Conservation (phyloP, 2,329 filamentous ascomycete genomes). For the Xylaria sp. region DNA sequence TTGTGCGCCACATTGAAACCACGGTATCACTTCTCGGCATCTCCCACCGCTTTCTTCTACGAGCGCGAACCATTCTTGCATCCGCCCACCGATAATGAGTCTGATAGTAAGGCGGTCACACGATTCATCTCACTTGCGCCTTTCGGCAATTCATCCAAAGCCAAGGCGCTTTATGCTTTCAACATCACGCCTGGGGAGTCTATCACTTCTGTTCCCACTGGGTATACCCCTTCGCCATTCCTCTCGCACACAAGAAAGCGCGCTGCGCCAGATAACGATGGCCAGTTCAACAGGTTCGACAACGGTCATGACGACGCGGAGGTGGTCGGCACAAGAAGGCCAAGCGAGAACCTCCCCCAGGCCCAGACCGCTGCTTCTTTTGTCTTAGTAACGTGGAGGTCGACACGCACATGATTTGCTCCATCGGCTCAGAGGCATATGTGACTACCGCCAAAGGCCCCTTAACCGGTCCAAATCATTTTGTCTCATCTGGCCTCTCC, state of each 20-base stretch:
- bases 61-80: conserved; percentile 95
- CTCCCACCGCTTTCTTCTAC: conserved; percentile 71
- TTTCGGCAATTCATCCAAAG: conserved; percentile 75
- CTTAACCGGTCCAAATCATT: conserved; percentile 73
- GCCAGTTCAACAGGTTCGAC: conserved; percentile 61
- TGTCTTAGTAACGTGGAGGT: conserved; percentile 87
- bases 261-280: conserved; percentile 49
- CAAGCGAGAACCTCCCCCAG: conserved; percentile 60
- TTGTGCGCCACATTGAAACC: conserved; percentile 81
- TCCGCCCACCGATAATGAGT: conserved; percentile 49
- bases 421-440: conserved; percentile 86
- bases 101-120: conserved; percentile 67
- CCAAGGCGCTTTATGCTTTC: conserved; percentile 83
- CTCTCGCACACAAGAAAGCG: conserved; percentile 61
- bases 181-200: conserved; percentile 69
- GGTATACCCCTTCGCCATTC: conserved; percentile 79
- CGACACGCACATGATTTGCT: conserved; percentile 85
- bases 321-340: conserved; percentile 54
- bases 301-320: conserved; percentile 52
- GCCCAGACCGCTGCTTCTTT: conserved; percentile 89
- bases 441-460: conserved; percentile 92
- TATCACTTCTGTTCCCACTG: conserved; percentile 66
- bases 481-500: conserved; percentile 64
- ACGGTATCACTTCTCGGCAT: conserved; percentile 85
- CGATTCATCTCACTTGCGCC: conserved; percentile 89